A percentile compares a stretch with the other conserved stretches of the same genome.
Evolutionary conservation across 768 basidiomycete species (phyloP).

Genomic region (Multifurca ochricompacta): DNA sequence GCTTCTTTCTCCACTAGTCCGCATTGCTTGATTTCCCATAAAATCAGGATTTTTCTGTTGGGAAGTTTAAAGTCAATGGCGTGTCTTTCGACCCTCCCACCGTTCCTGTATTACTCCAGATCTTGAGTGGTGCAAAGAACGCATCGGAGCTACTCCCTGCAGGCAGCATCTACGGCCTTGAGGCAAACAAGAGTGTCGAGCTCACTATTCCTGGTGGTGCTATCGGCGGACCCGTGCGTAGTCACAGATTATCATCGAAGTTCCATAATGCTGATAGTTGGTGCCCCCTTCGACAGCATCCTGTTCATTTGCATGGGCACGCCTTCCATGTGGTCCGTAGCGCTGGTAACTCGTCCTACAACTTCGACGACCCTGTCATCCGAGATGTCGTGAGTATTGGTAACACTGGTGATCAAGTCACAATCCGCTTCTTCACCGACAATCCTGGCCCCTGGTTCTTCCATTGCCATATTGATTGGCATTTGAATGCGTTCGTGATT

Average conservation of each 20-base stretch:
- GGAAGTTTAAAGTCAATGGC: constrained; percentile 30
- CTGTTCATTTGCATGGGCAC: constrained; percentile 18
- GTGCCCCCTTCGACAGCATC: constrained; percentile 1
- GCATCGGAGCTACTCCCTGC: constrained; percentile 42
- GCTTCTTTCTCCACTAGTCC: not conserved
- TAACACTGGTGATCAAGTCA: constrained; percentile 6
- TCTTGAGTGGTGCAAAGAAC: constrained; percentile 44
- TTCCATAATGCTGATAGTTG: not conserved
- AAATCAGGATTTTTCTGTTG: not conserved
- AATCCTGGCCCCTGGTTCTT: constrained; percentile 27
- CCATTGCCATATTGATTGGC: constrained; percentile 29
- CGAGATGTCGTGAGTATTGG: constrained; percentile 23
- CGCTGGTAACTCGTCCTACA: constrained; percentile 10
- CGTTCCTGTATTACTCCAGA: constrained; percentile 49
- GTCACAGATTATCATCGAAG: too few species aligned
- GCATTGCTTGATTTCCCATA: not conserved
- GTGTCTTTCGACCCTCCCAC: constrained; percentile 34
- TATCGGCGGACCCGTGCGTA: constrained; percentile 25
- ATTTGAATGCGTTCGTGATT: constrained; percentile 38
- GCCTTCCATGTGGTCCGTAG: constrained; percentile 9
- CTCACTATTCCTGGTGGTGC: constrained; percentile 38
- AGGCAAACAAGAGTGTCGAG: constrained; percentile 40
- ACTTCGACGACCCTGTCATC: constrained; percentile 16
- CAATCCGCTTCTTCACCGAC: constrained; percentile 27
- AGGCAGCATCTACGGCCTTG: constrained; percentile 41